phyloP scores from a whole-genome alignment of 169 alveolate genomes.

The Cystoisospora suis region DNA sequence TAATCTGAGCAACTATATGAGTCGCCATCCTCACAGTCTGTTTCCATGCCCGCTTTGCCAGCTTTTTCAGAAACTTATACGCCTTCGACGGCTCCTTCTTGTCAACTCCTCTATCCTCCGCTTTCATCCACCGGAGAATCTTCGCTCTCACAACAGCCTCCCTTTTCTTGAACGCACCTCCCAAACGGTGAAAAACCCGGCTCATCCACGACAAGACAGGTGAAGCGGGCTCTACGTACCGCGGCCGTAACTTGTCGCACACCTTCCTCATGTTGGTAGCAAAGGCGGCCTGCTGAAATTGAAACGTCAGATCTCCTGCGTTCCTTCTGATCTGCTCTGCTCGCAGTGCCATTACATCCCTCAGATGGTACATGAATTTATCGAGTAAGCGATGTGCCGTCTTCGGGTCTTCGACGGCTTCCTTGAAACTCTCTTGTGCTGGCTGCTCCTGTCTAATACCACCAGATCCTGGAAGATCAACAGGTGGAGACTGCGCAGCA shows the following conservation, averaged over 20 bases:
- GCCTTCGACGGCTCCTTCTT: neutral
- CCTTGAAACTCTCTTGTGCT: neutral
- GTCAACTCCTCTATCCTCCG: neutral
- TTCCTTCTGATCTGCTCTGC: neutral
- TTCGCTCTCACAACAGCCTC: neutral
- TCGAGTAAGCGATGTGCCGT: neutral
- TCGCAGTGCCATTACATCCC: neutral
- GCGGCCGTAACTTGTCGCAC: neutral
- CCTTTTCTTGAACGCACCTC: neutral
- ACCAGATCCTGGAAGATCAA: no score
- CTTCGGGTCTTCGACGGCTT: neutral
- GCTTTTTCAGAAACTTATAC: neutral
- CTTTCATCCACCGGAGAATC: neutral
- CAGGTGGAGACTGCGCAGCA: no score
- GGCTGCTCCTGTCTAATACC: no score
- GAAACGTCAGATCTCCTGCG: neutral
- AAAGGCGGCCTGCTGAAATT: neutral
- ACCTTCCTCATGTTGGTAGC: neutral
- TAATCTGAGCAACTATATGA: neutral
- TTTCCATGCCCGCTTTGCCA: neutral
- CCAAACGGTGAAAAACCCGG: neutral
- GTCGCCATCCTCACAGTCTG: neutral
- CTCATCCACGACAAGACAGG: neutral
- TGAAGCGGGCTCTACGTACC: neutral
- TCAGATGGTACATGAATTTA: neutral